These are phyloP conservation scores for Letharia columbiana DNA, from an alignment of 495 filamentous ascomycete genomes.

Conservation along the genomic window DNA sequence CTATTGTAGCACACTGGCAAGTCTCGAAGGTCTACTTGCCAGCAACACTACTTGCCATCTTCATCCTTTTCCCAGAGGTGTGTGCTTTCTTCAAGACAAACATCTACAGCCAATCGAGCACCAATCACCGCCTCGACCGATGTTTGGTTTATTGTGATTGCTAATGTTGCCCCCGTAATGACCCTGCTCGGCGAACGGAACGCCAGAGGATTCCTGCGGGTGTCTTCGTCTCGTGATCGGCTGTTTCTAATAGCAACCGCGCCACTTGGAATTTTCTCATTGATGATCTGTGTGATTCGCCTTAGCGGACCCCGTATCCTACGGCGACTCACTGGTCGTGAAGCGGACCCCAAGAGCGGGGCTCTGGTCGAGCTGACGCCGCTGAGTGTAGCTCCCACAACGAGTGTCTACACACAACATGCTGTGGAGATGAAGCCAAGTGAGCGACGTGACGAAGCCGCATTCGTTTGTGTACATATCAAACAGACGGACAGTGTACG, in stretches of 20 bases:
- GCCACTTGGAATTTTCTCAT: conserved; percentile 6
- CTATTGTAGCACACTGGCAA: not conserved
- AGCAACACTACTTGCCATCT: not conserved
- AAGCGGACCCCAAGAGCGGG: not conserved
- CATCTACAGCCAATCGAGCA: not conserved
- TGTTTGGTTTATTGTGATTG: not conserved
- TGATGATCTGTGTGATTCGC: not conserved
- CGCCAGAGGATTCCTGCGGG: conserved; percentile 8
- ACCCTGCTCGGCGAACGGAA: conserved; percentile 6
- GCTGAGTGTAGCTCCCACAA: not conserved
- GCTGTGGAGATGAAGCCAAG: not conserved
- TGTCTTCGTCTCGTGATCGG: conserved; percentile 5
- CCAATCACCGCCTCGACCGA: not conserved
- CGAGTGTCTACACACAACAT: not conserved
- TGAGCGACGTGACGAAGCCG: not conserved
- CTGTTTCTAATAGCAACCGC: conserved; percentile 1
- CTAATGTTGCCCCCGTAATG: conserved; percentile 5
- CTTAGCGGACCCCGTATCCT: not conserved
- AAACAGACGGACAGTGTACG: not conserved
- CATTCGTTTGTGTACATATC: conserved; percentile 7
- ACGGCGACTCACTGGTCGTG: conserved; percentile 3
- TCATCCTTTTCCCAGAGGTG: not conserved
- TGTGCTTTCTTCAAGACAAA: not conserved
- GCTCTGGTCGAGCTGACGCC: conserved; percentile 10
- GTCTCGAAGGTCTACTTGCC: not conserved